A percentile compares a stretch with the other conserved stretches of the same genome.
Evolutionary conservation across 2,329 filamentous ascomycete genomes (phyloP).

Genomic region (Colletotrichum viniferum): DNA sequence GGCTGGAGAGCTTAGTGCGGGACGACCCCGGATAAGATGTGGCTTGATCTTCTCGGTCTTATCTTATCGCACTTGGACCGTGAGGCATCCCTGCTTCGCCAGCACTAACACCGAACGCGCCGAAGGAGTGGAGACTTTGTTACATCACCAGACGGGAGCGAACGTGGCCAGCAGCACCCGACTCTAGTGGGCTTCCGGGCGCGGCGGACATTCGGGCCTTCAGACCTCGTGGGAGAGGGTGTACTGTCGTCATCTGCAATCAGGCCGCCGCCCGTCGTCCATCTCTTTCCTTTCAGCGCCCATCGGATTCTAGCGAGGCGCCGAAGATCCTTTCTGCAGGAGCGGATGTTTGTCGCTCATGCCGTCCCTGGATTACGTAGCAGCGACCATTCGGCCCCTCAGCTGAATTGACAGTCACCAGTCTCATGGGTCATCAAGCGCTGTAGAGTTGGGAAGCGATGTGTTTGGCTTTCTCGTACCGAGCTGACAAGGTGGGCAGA

Average conservation of each 20-base stretch:
- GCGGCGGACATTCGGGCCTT: conserved; percentile 18
- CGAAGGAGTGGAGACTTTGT: not conserved
- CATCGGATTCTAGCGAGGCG: conserved; percentile 1
- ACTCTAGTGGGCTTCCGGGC: not conserved
- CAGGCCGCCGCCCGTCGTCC: not conserved
- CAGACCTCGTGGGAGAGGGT: not conserved
- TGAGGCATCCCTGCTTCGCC: not conserved
- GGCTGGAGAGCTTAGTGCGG: conserved; percentile 1
- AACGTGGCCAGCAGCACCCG: not conserved
- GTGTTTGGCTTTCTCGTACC: not conserved
- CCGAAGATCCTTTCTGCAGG: conserved; percentile 8
- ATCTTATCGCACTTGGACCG: not conserved
- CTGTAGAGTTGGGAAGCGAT: not conserved
- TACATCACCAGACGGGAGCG: conserved; percentile 1
- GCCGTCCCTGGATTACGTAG: conserved; percentile 13
- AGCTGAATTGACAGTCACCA: conserved; percentile 16
- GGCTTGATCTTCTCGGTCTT: not conserved
- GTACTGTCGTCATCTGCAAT: conserved; percentile 13
- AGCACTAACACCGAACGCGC: not conserved
- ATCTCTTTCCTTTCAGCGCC: not conserved
- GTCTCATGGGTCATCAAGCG: conserved; percentile 6
- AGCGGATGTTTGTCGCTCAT: not conserved
- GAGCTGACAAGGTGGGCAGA: not conserved
- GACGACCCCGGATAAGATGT: not conserved
- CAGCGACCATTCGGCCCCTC: conserved; percentile 7